phyloP scores from a whole-genome alignment of 2,329 filamentous ascomycete genomes.

The Didymella pinodella region DNA sequence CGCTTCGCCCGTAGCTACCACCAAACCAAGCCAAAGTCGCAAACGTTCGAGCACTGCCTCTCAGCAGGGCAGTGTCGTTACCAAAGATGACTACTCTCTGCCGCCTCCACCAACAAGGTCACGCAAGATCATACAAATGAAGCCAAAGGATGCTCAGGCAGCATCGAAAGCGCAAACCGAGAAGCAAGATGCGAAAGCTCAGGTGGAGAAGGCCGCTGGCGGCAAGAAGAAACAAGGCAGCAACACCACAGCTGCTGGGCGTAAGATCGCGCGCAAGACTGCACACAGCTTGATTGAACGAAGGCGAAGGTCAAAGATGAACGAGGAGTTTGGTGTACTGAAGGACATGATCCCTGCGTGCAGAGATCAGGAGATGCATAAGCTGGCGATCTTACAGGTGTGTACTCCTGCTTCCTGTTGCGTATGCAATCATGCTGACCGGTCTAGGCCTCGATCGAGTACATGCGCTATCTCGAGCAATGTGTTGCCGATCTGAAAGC shows the following conservation, averaged over 20 bases:
- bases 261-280: constrained; percentile 94
- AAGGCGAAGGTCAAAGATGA: constrained; percentile 93
- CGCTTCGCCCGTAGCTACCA: constrained; percentile 44
- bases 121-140: constrained; percentile 99
- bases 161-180: constrained; percentile 32
- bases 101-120: constrained; percentile 91
- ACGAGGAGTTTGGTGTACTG: constrained; percentile 92
- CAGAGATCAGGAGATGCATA: constrained; percentile 95
- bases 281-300: constrained; percentile 96
- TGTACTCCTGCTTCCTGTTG: constrained; percentile 2
- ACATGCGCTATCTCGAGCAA: constrained; percentile 90
- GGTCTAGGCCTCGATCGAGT: constrained; percentile 88
- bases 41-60: constrained; percentile 43
- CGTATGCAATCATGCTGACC: constrained; percentile 4
- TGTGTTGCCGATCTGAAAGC: constrained; percentile 81
- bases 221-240: constrained; percentile 76
- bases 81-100: constrained; percentile 75
- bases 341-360: constrained; percentile 97
- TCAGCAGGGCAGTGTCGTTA: constrained; percentile 47
- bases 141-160: constrained; percentile 61
- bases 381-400: constrained; percentile 92
- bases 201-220: constrained; percentile 40
- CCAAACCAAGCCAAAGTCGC: constrained; percentile 42
- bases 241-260: constrained; percentile 81
- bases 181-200: constrained; percentile 32